Conservation (phyloP, 1,139 yeast species). For the Taiozyma onychis region DNA sequence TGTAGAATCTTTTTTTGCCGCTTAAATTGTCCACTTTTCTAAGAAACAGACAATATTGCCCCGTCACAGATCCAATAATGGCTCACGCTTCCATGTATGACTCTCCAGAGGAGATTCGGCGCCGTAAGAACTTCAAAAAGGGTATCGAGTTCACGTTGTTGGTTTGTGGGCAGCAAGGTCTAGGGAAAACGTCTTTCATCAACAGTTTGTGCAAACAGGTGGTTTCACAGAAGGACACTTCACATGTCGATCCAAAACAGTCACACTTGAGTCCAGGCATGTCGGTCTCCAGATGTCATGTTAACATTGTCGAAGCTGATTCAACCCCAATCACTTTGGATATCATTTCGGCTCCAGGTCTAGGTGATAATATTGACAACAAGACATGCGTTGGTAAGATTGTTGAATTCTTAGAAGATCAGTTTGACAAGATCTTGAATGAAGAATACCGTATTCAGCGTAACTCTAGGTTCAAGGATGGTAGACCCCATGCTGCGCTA, state of each 20-base stretch:
- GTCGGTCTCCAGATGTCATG: slow-evolving; percentile 21
- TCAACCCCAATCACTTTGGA: slow-evolving; percentile 36
- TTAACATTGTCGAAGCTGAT: slow-evolving; percentile 33
- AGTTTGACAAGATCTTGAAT: slow-evolving; percentile 47
- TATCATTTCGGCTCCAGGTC: slow-evolving; percentile 39
- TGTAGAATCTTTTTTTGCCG: not conserved
- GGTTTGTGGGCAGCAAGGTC: slow-evolving; percentile 57
- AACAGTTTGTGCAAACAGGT: slow-evolving; percentile 48
- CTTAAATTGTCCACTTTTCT: not conserved
- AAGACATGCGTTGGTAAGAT: slow-evolving; percentile 34
- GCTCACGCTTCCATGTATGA: not conserved
- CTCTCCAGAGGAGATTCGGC: slow-evolving; percentile 45
- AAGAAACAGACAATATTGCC: too few species aligned
- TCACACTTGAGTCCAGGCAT: slow-evolving; percentile 25
- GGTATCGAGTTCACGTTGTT: slow-evolving; percentile 52
- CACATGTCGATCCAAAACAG: slow-evolving; percentile 16
- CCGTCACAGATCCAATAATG: not conserved
- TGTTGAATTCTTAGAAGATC: slow-evolving; percentile 45
- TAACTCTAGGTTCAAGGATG: slow-evolving; percentile 47
- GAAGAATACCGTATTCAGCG: slow-evolving; percentile 61
- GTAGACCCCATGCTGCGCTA: slow-evolving; percentile 57
- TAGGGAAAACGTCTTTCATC: slow-evolving; percentile 57
- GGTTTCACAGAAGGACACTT: slow-evolving; percentile 16
- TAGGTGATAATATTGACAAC: slow-evolving; percentile 37
- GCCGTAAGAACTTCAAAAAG: slow-evolving; percentile 53